phyloP scores from a whole-genome alignment of 345 rosid genomes.

The Tarenaya hassleriana region DNA sequence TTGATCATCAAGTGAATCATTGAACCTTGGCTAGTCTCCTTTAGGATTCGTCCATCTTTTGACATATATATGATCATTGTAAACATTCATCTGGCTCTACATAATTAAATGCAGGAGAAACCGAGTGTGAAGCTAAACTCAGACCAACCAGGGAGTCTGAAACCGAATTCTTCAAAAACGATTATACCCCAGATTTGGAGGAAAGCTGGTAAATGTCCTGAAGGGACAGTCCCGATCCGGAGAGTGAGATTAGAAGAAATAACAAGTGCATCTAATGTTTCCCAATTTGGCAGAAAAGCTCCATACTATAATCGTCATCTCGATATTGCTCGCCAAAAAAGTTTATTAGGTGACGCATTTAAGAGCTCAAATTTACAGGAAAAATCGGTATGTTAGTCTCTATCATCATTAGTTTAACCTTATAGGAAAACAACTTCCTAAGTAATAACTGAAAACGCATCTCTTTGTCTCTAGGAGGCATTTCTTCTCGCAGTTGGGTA shows the following conservation, averaged over 20 bases:
- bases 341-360: not conserved
- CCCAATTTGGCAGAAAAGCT: conserved; percentile 28
- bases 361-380: not conserved
- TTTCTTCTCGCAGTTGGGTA: conserved; percentile 23
- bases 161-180: conserved; percentile 15
- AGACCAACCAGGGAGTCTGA: not conserved
- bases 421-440: not conserved
- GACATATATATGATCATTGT: too few species aligned
- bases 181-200: conserved; percentile 36
- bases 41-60: not conserved
- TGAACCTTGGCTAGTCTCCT: not conserved
- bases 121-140: conserved; percentile 23
- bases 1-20: too few species aligned
- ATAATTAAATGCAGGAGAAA: conserved; percentile 33
- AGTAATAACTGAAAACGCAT: not conserved
- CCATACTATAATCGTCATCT: conserved; percentile 8
- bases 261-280: conserved; percentile 29
- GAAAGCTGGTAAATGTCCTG: conserved; percentile 38
- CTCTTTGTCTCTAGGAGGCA: conserved; percentile 27
- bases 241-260: conserved; percentile 34
- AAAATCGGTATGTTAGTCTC: conserved; percentile 32
- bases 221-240: conserved; percentile 44
- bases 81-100: not conserved
- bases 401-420: not conserved
- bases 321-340: conserved; percentile 9